Conservation (phyloP, 345 rosid species). For the Hirschfeldia incana region DNA sequence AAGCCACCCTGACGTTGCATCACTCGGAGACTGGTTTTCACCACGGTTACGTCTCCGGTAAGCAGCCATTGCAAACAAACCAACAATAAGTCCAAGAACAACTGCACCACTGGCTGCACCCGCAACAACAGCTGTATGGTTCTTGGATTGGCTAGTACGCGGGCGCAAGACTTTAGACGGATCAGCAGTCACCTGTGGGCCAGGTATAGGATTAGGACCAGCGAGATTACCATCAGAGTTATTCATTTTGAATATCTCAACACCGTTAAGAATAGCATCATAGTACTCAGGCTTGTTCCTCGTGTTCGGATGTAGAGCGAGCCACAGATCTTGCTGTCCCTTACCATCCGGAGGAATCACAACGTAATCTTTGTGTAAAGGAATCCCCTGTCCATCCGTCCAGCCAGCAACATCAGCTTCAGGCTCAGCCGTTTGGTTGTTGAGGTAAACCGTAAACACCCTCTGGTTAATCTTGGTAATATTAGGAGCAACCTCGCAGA, state of each 20-base stretch:
- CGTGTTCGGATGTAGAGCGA: not conserved
- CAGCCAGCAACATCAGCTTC: constrained; percentile 44
- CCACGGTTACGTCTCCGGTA: constrained; percentile 30
- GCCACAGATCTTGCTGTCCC: not conserved
- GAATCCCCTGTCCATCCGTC: not conserved
- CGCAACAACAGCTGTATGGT: not conserved
- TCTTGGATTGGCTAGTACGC: not conserved
- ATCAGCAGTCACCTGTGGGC: not conserved
- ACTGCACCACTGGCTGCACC: constrained; percentile 57
- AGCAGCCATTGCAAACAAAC: not conserved
- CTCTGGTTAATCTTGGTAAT: constrained; percentile 65
- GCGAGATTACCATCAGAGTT: not conserved
- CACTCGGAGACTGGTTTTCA: constrained; percentile 40
- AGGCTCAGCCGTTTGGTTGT: constrained; percentile 61
- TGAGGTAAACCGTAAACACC: constrained; percentile 60
- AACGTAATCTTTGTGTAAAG: not conserved
- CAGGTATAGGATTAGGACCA: not conserved
- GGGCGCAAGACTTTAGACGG: not conserved
- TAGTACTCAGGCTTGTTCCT: not conserved
- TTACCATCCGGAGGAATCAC: not conserved
- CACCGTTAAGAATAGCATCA: not conserved
- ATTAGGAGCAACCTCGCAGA: constrained; percentile 59
- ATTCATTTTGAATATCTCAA: not conserved
- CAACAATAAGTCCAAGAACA: not conserved
- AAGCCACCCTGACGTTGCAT: constrained; percentile 63